These are phyloP conservation scores for Wakefieldia striispora DNA, from an alignment of 768 basidiomycete species.

Conservation along the genomic window DNA sequence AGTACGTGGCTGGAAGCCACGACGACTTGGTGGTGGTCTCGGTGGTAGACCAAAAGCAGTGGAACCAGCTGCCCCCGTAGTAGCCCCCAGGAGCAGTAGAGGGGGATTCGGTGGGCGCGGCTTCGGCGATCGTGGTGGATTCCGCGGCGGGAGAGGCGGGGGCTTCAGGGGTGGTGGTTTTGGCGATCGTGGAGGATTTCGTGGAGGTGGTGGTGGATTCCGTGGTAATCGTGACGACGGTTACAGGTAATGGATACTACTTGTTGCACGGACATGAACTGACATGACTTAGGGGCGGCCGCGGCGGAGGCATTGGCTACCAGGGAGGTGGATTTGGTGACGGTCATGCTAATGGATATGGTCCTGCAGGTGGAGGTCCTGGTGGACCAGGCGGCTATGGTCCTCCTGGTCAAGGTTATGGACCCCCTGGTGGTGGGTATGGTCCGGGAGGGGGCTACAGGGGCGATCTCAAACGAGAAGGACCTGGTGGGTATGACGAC, in stretches of 20 bases:
- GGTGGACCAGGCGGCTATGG: conserved; percentile 46
- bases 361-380: conserved; percentile 44
- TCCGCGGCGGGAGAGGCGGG: conserved; percentile 42
- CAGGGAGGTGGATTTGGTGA: conserved; percentile 60
- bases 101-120: conserved; percentile 46
- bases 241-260: conserved; percentile 43
- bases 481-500: conserved; percentile 77
- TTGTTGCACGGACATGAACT: conserved; percentile 10
- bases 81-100: conserved; percentile 30
- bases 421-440: conserved; percentile 45
- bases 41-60: conserved; percentile 94
- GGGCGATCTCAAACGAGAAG: conserved; percentile 73
- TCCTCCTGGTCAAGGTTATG: conserved; percentile 37
- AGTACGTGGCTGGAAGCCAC: conserved; percentile 97
- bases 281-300: conserved; percentile 47
- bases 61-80: conserved; percentile 27
- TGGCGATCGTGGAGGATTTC: conserved; percentile 42
- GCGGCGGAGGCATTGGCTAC: conserved; percentile 73
- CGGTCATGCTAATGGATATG: conserved; percentile 51
- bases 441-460: conserved; percentile 55
- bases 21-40: conserved; percentile 95
- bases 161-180: conserved; percentile 46
- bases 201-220: conserved; percentile 36
- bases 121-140: conserved; percentile 35
- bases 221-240: conserved; percentile 43